Base-by-base conservation (phyloP, 495 filamentous ascomycete species). In the Aspergillus nidulans region DNA sequence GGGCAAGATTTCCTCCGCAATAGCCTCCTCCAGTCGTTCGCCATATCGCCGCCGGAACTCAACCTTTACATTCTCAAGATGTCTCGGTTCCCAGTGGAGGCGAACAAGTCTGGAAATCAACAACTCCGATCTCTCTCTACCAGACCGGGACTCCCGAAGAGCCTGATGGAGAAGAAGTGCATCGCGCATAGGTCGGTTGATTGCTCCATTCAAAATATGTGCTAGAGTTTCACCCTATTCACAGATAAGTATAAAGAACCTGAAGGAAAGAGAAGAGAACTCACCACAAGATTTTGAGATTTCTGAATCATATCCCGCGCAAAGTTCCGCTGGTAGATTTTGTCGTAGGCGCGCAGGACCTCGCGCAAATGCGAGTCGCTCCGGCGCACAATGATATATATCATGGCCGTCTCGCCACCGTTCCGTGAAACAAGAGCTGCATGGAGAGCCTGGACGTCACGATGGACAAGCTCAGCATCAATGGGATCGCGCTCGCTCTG, bases 81-180 rank as follows among this genome's bases (percentile, higher is more conserved):
- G 90, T 40, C 76, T 70, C 1, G 81, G 80, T 62, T 95, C 90
- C 90, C 90, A 95, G 64, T 95, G 90, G 57, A 88, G 82, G 23
- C 90, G 81, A 36, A 94, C 88, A 5, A 92, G 77, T 0, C 90
- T 77, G 45, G 85, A 89, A 52, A 92, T 90, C 20, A 95, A 79
- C 39, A 95, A 77, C 63, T 95, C 90, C n/a, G 83, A 83, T 28
- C 90, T 83, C 49, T 90, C 79, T 28, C 77, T 76, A 60, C 88
- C 86, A n/a, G 76, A 73, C 46, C 72, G 77, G 0, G 77, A 76
- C 59, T 84, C 79, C 9, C 80, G 81, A 34, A 97, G 81, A 4
- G 94, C 92, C 72, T 98, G 94, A 69, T 95, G 85, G 26, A 98
- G 78, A n/a, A 98, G 86, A 34, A 97, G 81, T 5, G 92, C 90